These are phyloP conservation scores for Calonectria naviculata DNA, from an alignment of 2,329 filamentous ascomycete genomes.

Conservation along the genomic window DNA sequence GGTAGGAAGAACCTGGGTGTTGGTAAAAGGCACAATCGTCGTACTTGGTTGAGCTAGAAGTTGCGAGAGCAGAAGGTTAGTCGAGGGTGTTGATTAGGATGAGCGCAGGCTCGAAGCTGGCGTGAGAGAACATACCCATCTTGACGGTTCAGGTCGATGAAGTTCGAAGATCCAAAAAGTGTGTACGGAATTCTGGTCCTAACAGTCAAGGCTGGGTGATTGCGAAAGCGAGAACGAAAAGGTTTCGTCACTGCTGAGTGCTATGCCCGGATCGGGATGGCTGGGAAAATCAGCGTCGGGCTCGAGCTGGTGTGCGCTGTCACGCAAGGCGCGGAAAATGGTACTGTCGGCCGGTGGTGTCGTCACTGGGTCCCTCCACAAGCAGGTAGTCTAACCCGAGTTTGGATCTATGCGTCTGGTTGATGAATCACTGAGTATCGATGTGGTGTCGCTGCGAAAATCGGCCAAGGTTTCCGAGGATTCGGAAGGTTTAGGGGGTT, in stretches of 20 bases:
- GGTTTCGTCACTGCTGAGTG: not conserved
- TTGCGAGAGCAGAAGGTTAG: constrained; percentile 20
- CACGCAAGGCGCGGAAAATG: not conserved
- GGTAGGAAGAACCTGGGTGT: constrained; percentile 61
- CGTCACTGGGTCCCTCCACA: constrained; percentile 14
- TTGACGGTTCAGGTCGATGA: constrained; percentile 34
- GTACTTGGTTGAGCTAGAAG: constrained; percentile 47
- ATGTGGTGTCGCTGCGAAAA: not conserved
- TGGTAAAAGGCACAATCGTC: constrained; percentile 66
- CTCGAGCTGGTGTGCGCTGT: constrained; percentile 14
- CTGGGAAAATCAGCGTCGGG: constrained; percentile 4
- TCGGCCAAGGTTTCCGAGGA: not conserved
- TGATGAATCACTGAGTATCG: not conserved
- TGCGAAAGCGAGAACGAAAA: not conserved
- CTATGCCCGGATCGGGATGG: constrained; percentile 6
- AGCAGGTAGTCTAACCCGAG: not conserved
- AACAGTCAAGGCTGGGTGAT: not conserved
- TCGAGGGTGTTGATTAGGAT: constrained; percentile 20
- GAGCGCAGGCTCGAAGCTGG: constrained; percentile 36
- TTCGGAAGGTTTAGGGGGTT: constrained; percentile 1
- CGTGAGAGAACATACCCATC: constrained; percentile 49
- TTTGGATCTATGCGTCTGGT: not conserved
- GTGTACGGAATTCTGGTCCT: not conserved
- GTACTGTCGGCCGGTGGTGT: constrained; percentile 14
- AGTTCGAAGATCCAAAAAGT: not conserved